phyloP scores from a whole-genome alignment of 495 filamentous ascomycete genomes.

The Usnea hakonensis region DNA sequence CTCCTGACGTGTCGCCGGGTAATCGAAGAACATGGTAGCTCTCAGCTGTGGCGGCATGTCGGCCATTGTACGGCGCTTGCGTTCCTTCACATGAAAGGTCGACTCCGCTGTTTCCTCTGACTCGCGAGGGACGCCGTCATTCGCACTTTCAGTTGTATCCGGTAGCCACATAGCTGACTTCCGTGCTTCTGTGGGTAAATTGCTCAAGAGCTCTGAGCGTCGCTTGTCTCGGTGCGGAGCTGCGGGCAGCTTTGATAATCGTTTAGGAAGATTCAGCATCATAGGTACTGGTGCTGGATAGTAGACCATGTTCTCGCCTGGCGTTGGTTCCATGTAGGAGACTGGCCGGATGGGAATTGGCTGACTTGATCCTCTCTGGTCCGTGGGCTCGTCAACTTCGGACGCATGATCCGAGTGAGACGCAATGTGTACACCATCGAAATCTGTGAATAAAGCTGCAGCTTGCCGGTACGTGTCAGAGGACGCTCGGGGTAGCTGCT shows the following conservation, averaged over 20 bases:
- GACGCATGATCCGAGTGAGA: slow-evolving; percentile 29
- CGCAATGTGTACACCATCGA: slow-evolving; percentile 85
- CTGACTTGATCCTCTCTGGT: slow-evolving; percentile 22
- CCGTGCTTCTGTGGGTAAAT: slow-evolving; percentile 41
- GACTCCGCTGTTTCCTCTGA: slow-evolving; percentile 6
- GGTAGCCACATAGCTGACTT: slow-evolving; percentile 36
- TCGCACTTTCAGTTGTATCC: slow-evolving; percentile 23
- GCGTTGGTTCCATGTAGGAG: slow-evolving; percentile 52
- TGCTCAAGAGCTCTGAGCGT: slow-evolving; percentile 53
- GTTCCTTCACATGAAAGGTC: slow-evolving; percentile 14
- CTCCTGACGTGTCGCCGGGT: slow-evolving; percentile 50
- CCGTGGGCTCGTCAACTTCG: slow-evolving; percentile 30
- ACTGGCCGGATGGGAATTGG: slow-evolving; percentile 19
- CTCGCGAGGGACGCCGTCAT: slow-evolving; percentile 10
- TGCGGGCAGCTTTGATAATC: slow-evolving; percentile 67
- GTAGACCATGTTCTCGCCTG: slow-evolving; percentile 74
- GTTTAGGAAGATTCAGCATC: slow-evolving; percentile 86
- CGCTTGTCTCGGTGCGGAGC: slow-evolving; percentile 56
- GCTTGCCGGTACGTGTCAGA: slow-evolving; percentile 63
- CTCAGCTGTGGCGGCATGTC: slow-evolving; percentile 78
- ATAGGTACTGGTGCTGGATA: slow-evolving; percentile 93
- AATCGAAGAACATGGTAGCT: slow-evolving; percentile 84
- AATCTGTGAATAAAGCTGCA: slow-evolving; percentile 70
- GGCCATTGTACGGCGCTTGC: slow-evolving; percentile 35
- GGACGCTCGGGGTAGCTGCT: slow-evolving; percentile 14